These are phyloP conservation scores for Blumeriella jaapii DNA, from an alignment of 2,329 filamentous ascomycete genomes.

Conservation along the genomic window DNA sequence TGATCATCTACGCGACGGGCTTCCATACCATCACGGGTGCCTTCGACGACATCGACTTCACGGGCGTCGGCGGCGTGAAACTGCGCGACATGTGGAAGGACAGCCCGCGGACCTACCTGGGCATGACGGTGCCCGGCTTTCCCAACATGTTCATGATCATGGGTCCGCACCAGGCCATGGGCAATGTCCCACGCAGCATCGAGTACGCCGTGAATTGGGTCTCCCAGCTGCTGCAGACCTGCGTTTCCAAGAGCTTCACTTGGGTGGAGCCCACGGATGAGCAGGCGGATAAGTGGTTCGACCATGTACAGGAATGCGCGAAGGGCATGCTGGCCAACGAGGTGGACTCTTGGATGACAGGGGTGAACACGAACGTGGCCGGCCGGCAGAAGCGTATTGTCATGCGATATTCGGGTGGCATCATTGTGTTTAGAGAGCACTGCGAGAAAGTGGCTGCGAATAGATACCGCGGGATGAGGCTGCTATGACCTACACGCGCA, in stretches of 20 bases:
- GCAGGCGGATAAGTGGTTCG: constrained; percentile 32
- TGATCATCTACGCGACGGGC: constrained; percentile 25
- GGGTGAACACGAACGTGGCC: constrained; percentile 39
- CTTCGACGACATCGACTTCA: constrained; percentile 8
- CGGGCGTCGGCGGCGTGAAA: constrained; percentile 8
- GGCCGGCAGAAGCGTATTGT: constrained; percentile 35
- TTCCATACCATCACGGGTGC: constrained; percentile 20
- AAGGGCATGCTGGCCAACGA: constrained; percentile 35
- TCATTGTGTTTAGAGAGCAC: constrained; percentile 32
- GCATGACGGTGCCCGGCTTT: constrained; percentile 15
- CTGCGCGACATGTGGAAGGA: constrained; percentile 14
- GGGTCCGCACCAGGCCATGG: constrained; percentile 34
- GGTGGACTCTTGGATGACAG: constrained; percentile 44
- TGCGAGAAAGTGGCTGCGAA: constrained; percentile 25
- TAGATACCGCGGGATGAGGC: constrained; percentile 1
- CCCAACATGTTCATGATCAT: constrained; percentile 30
- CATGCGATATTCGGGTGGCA: constrained; percentile 35
- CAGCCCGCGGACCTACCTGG: constrained; percentile 13
- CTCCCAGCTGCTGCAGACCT: constrained; percentile 28
- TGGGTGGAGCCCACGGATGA: constrained; percentile 32
- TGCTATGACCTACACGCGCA: background rate
- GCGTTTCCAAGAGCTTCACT: constrained; percentile 26
- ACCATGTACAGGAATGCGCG: constrained; percentile 37
- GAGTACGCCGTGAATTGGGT: constrained; percentile 33
- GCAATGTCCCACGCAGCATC: constrained; percentile 32